A percentile compares a stretch with the other conserved stretches of the same genome.
Evolutionary conservation across 148 eudicot species (phyloP).

Genomic region (Cornus controversa): DNA sequence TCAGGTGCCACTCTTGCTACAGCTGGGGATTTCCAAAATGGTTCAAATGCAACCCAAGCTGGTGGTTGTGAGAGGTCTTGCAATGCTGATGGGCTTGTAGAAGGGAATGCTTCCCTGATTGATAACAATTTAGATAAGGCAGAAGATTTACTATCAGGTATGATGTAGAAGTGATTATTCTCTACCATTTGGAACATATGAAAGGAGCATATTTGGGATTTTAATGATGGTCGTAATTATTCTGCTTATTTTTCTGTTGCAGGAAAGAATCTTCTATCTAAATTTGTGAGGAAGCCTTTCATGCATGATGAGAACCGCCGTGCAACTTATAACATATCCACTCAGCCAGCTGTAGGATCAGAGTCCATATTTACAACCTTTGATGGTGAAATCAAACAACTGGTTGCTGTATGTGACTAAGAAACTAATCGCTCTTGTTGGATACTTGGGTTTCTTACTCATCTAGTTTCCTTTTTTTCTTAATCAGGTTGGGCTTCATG

Average conservation of each 20-base stretch:
- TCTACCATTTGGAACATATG: neutral
- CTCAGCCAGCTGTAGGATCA: conserved; percentile 29
- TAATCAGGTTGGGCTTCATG: conserved; percentile 76
- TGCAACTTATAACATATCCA: conserved; percentile 56
- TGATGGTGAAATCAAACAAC: conserved; percentile 76
- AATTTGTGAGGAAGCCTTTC: conserved; percentile 50
- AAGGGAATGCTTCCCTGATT: conserved; percentile 41
- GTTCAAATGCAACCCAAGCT: conserved; percentile 27
- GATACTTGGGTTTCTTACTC: conserved; percentile 10
- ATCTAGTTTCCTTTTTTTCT: conserved; percentile 7
- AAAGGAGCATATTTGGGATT: neutral
- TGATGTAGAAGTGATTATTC: neutral
- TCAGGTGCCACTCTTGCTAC: conserved; percentile 52
- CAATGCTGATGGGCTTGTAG: conserved; percentile 45
- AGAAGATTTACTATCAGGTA: conserved; percentile 68
- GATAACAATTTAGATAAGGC: conserved; percentile 52
- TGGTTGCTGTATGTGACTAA: conserved; percentile 63
- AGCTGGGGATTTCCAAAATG: conserved; percentile 41
- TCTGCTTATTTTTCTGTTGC: conserved; percentile 16
- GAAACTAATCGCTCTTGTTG: neutral
- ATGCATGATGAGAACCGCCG: conserved; percentile 70
- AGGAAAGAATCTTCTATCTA: conserved; percentile 54
- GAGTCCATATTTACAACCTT: conserved; percentile 61
- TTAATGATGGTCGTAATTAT: conserved; percentile 1
- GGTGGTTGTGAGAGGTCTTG: conserved; percentile 36